phyloP scores from a whole-genome alignment of 2,329 filamentous ascomycete genomes.

The Colletotrichum melonis region DNA sequence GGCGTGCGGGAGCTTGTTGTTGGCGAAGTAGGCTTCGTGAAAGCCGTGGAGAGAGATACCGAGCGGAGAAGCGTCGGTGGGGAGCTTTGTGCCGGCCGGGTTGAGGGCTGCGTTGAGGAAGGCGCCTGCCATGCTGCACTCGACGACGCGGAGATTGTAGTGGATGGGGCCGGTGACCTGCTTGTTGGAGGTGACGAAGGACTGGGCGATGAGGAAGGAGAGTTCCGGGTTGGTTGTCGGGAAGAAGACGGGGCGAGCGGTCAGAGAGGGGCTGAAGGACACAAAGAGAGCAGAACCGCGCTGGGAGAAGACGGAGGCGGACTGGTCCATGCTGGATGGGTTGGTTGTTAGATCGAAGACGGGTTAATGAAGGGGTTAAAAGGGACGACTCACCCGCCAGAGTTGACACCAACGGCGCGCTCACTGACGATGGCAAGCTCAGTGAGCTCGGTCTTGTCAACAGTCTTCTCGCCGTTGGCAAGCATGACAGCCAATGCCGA shows the following conservation, averaged over 20 bases:
- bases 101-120: constrained; percentile 70
- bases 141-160: constrained; percentile 97
- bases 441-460: constrained; percentile 92
- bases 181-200: constrained; percentile 94
- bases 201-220: constrained; percentile 93
- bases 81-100: constrained; percentile 69
- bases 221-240: constrained; percentile 85
- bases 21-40: constrained; percentile 82
- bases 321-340: constrained; percentile 86
- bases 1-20: constrained; percentile 52
- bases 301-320: constrained; percentile 92
- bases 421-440: constrained; percentile 96
- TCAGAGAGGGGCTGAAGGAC: constrained; percentile 84
- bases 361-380: not conserved
- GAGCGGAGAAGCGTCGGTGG: constrained; percentile 83
- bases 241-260: constrained; percentile 82
- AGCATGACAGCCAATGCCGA: constrained; percentile 89
- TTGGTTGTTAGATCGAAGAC: not conserved
- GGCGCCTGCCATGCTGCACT: constrained; percentile 88
- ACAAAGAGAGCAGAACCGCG: constrained; percentile 90
- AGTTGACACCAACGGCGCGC: constrained; percentile 94
- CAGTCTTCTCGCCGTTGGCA: constrained; percentile 80
- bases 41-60: constrained; percentile 87
- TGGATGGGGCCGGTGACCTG: constrained; percentile 91
- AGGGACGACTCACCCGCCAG: constrained; percentile 76